A percentile compares a stretch with the other conserved stretches of the same genome.
Conservation (phyloP, 768 basidiomycete species). For the Mycena amicta region DNA sequence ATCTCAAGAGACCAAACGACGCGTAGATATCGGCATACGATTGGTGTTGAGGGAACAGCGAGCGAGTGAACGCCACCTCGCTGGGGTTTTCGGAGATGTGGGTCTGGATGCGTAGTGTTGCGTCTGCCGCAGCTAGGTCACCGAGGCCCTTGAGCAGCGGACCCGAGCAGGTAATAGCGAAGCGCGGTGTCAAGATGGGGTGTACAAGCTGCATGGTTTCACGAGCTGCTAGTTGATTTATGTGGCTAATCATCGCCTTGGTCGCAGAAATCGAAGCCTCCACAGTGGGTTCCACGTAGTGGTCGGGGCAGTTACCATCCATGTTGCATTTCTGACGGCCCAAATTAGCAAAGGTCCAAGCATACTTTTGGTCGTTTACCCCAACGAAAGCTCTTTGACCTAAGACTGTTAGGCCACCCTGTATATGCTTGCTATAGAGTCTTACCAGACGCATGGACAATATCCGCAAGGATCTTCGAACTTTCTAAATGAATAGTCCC, state of each 20-base stretch:
- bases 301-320: conserved; percentile 71
- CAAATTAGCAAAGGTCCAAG: background rate
- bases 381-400: conserved; percentile 88
- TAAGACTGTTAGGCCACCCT: conserved; percentile 19
- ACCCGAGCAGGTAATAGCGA: conserved; percentile 86
- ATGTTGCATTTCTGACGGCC: conserved; percentile 84
- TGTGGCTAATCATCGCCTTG: conserved; percentile 63
- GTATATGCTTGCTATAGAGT: background rate
- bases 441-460: conserved; percentile 63
- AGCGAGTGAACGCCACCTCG: conserved; percentile 69
- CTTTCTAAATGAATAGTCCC: conserved; percentile 79
- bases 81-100: conserved; percentile 85
- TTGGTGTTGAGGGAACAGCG: conserved; percentile 62
- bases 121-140: conserved; percentile 57
- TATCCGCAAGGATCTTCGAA: conserved; percentile 80
- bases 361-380: conserved; percentile 42
- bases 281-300: conserved; percentile 69
- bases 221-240: conserved; percentile 53
- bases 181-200: conserved; percentile 93
- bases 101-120: conserved; percentile 80
- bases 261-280: conserved; percentile 66
- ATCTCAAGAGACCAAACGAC: conserved; percentile 67
- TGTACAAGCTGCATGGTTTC: conserved; percentile 66
- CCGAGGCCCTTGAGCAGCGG: conserved; percentile 68
- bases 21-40: conserved; percentile 88